phyloP scores from a whole-genome alignment of 306 rosid genomes.

The Casuarina equisetifolia region DNA sequence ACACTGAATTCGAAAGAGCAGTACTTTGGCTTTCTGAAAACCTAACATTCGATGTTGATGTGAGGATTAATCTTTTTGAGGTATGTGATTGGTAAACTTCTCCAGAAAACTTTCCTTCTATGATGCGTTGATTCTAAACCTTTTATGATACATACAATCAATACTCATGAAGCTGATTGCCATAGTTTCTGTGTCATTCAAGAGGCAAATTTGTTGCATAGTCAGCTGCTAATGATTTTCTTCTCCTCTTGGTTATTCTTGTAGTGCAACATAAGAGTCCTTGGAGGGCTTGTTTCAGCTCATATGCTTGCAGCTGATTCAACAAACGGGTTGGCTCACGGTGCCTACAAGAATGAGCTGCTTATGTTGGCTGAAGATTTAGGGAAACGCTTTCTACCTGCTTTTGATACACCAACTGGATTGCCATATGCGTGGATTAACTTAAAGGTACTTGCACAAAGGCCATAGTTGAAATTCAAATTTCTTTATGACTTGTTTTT shows the following conservation, averaged over 20 bases:
- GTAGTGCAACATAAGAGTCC: slow-evolving; percentile 97
- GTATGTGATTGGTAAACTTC: slow-evolving; percentile 28
- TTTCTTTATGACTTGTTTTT: not conserved
- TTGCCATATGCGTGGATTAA: slow-evolving; percentile 97
- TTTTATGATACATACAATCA: not conserved
- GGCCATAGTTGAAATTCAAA: slow-evolving; percentile 2
- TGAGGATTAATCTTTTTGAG: slow-evolving; percentile 95
- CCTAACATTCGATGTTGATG: slow-evolving; percentile 78
- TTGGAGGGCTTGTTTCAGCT: slow-evolving; percentile 97
- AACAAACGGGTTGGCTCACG: slow-evolving; percentile 57
- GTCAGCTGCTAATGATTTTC: slow-evolving; percentile 21
- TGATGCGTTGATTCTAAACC: slow-evolving; percentile 26
- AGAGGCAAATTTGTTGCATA: slow-evolving; percentile 19
- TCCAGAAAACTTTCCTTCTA: slow-evolving; percentile 15
- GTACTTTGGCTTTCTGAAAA: slow-evolving; percentile 89
- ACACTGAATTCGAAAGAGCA: slow-evolving; percentile 80
- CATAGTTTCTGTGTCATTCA: slow-evolving; percentile 20
- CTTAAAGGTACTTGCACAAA: slow-evolving; percentile 62
- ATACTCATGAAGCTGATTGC: slow-evolving; percentile 18
- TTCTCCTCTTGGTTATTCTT: slow-evolving; percentile 42
- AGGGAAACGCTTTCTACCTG: slow-evolving; percentile 82
- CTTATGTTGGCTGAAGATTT: slow-evolving; percentile 83
- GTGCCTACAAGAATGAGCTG: slow-evolving; percentile 68
- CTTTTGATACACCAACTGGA: slow-evolving; percentile 90
- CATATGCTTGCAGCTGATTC: slow-evolving; percentile 94